Percentiles rank a stretch among this genome's conserved stretches.
These are phyloP conservation scores for Macrotyloma uniflorum DNA, from an alignment of 306 rosid species.

Conservation along the genomic window DNA sequence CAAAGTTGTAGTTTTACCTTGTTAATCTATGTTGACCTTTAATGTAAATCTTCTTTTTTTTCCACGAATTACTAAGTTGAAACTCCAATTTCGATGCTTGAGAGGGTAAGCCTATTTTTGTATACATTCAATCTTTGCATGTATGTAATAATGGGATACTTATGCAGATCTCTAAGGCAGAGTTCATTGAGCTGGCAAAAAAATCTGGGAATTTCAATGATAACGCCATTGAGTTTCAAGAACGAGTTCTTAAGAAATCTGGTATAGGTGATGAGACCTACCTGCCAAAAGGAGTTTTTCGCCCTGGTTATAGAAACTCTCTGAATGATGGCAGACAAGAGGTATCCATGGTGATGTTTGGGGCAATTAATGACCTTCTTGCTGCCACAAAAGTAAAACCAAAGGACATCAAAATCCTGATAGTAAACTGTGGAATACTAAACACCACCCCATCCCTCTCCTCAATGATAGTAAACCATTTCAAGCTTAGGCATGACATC, in stretches of 20 bases:
- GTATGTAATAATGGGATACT: background rate
- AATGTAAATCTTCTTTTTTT: background rate
- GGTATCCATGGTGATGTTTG: constrained; percentile 59
- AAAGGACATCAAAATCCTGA: constrained; percentile 49
- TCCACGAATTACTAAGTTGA: background rate
- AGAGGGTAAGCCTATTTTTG: background rate
- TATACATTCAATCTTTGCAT: background rate
- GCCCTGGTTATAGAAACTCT: constrained; percentile 35
- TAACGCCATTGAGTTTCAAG: constrained; percentile 54
- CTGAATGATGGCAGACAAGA: constrained; percentile 62
- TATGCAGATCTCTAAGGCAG: constrained; percentile 59
- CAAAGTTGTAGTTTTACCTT: too few species aligned
- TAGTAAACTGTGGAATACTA: constrained; percentile 66
- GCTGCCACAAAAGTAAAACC: constrained; percentile 50
- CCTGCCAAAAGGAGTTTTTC: constrained; percentile 54
- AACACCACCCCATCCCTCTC: constrained; percentile 64
- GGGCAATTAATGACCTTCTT: constrained; percentile 57
- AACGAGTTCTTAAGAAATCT: constrained; percentile 53
- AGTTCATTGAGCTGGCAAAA: constrained; percentile 63
- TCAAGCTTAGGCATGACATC: constrained; percentile 60
- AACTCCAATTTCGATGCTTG: background rate
- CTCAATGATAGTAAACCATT: constrained; percentile 67
- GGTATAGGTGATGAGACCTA: constrained; percentile 68
- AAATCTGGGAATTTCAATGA: constrained; percentile 63
- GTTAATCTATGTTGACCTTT: background rate